These are phyloP conservation scores for Aureobasidium sp. DNA, from an alignment of 2,329 filamentous ascomycete genomes.

Conservation along the genomic window DNA sequence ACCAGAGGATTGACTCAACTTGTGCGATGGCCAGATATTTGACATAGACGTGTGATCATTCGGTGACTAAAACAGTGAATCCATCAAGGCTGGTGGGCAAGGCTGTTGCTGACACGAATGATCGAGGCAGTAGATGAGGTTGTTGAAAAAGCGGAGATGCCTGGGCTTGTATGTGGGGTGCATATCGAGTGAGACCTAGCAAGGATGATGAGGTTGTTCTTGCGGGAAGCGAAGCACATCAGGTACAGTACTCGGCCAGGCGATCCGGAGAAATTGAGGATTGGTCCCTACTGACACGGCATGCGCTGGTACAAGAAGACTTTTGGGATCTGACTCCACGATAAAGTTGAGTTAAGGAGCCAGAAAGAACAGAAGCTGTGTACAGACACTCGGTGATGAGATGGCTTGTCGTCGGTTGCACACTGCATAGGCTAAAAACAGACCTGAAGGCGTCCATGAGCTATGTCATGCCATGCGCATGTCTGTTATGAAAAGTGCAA, in stretches of 20 bases:
- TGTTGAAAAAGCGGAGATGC: not conserved
- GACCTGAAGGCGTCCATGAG: not conserved
- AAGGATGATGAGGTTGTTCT: slow-evolving; percentile 1
- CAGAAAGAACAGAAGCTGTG: not conserved
- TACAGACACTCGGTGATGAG: not conserved
- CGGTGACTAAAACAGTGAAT: not conserved
- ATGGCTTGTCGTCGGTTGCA: not conserved
- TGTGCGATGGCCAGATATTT: not conserved
- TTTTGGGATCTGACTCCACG: not conserved
- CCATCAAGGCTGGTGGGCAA: not conserved
- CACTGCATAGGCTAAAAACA: not conserved
- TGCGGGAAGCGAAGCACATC: not conserved
- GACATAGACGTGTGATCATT: not conserved
- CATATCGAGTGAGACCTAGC: slow-evolving; percentile 14
- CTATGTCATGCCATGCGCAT: not conserved
- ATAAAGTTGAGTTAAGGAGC: not conserved
- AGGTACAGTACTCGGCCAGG: not conserved
- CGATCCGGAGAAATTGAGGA: not conserved
- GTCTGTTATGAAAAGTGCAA: not conserved
- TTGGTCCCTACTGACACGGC: not conserved
- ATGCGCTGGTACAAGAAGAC: not conserved
- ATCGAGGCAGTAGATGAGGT: not conserved
- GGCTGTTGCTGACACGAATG: slow-evolving; percentile 5
- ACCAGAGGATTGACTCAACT: not conserved
- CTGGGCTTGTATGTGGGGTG: slow-evolving; percentile 5